Base-by-base conservation (phyloP, 2,329 filamentous ascomycete species). In the Aspergillus candidus region DNA sequence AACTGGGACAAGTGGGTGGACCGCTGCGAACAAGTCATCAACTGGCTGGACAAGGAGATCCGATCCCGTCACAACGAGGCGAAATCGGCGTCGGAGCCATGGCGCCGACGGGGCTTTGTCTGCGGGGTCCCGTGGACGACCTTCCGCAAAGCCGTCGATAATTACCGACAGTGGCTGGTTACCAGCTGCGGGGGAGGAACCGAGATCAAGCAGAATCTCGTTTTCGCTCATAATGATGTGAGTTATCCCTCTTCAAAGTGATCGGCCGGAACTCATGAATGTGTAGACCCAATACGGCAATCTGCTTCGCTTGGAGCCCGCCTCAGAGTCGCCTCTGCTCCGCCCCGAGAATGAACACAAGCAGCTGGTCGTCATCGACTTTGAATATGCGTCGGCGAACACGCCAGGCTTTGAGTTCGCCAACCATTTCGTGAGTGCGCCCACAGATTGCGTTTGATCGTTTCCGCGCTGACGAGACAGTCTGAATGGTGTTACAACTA, bases 401-500 rank as follows among this genome's bases (percentile, higher is more conserved):
- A 76, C 83, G 0, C 82, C 82, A 0, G 93, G 89, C 1, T 75
- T 88, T 12, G 93, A 98, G 66, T 97, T 98, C 63, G 93, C 89
- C 46, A 98, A 98, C 65, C 93, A 98, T 68, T 98, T 98, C 68
- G 86, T 79, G 68, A 69, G 75, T 63, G 3, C 12, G 2, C 22
- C 22, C 8, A 3, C 7, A 6, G 18, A 11, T 10, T 33, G 6
- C n/a, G 6, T 13, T 12, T 17, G 6, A 18, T 27, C n/a, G 11
- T 11, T 1, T 22, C 3, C 8, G 30, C 32, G 29, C 55, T 59
- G 47, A 59, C 46, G 5, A 14, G 6, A 15, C 41, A 79, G 76
- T 81, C 88, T 1, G 93, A 98, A 69, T 98, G 93, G 93, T 86
- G 88, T 56, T 97, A 97, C 74, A 91, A 98, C 68, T 98, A 98